These are phyloP conservation scores for Apium graveolens DNA, from an alignment of 129 eudicot genomes.

Conservation along the genomic window DNA sequence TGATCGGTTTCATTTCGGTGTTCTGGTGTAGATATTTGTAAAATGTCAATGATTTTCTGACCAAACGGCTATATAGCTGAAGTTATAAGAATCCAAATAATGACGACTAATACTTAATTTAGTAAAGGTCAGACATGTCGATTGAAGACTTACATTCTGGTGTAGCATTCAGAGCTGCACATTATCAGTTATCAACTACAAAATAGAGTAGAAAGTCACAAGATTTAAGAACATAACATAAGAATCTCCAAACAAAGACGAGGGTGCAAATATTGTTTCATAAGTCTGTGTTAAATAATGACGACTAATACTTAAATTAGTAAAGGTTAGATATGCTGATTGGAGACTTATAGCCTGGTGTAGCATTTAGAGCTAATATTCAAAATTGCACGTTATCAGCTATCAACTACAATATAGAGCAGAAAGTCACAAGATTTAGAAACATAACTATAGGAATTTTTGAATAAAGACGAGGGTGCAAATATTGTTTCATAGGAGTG, in stretches of 20 bases:
- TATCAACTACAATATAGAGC: too few relatives aligned
- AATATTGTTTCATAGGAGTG: background rate
- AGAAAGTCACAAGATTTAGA: too few relatives aligned
- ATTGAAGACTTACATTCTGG: constrained; percentile 74
- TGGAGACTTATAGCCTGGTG: too few relatives aligned
- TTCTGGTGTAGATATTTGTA: constrained; percentile 81
- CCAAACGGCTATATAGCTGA: constrained; percentile 53
- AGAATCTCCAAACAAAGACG: background rate
- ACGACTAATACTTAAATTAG: too few relatives aligned
- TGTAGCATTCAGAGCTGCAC: constrained; percentile 85
- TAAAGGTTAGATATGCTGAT: too few relatives aligned
- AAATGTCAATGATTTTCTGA: constrained; percentile 70
- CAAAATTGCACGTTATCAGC: too few relatives aligned
- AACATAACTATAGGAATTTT: too few relatives aligned
- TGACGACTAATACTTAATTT: constrained; percentile 2
- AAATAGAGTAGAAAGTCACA: background rate
- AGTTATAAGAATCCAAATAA: constrained; percentile 10
- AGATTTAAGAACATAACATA: background rate
- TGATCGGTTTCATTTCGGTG: constrained; percentile 68
- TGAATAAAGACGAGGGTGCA: too few relatives aligned
- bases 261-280: too few relatives aligned
- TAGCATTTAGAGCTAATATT: too few relatives aligned
- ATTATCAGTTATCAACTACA: constrained; percentile 68
- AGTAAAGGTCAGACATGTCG: constrained; percentile 5
- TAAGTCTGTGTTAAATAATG: too few relatives aligned